Base-by-base conservation (phyloP, 2,329 filamentous ascomycete genomes). In the Nothomitra cinnamomea region DNA sequence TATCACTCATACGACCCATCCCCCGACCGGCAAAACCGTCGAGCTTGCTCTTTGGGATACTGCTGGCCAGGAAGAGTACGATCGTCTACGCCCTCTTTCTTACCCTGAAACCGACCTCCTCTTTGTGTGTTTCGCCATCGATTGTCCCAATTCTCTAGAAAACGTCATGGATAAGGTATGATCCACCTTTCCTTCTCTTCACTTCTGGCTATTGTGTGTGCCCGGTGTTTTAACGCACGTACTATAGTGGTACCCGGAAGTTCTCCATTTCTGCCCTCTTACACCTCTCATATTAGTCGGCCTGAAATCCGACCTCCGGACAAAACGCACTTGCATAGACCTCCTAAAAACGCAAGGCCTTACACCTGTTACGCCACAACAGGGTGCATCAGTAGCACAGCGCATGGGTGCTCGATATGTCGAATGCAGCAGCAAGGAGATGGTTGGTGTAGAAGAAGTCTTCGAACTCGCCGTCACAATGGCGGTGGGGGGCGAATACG, bases 11-110 rank as follows among this genome's bases (percentile, higher is more conserved):
- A 94, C 90, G 55, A 85, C 82, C 56, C 92, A 98, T 70, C 80
- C 82, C 59, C 79, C 82, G 45, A 86, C 84, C 12, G 89, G 90
- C 64, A 96, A 95, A 76, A 89, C 84, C 55, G 88, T 98, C 60
- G 92, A 98, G 72, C 79, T 98, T 57, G 92, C 92, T 41, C 78
- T 98, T 52, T 98, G 92, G 92, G 92, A 98, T 70, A 98, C 92
- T 25, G 92, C 92, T 62, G 92, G 92, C 40, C 92, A 98, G 70
- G 92, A 98, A 70, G 92, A 96, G 71, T 98, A 98, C 68, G 92
- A 98, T 74, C 83, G 92, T 62, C 75, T 98, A 65, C 83, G 92
- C 60, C 92, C 92, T 47, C 80, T 98, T 51, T 96, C 90, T 45
- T 98, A 98, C 70, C 92, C 92, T 2, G 92, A 98, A 71, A 98